Evolutionary conservation across 345 rosid species (phyloP), one percentile per base, ranked within the genome.

Genomic region (Brassica incana): DNA sequence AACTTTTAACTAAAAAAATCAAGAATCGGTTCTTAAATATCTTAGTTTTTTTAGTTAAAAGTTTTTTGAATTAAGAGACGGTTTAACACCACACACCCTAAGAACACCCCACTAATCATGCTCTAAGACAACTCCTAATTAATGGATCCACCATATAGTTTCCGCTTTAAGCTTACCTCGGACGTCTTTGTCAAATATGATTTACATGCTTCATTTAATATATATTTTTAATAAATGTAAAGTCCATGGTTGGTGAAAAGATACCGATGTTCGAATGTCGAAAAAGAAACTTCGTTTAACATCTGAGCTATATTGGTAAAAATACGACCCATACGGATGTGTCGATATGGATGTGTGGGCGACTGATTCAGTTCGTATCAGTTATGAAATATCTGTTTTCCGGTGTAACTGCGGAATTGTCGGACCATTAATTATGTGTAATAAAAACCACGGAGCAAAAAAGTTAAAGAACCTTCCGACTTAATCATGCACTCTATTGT

Each of bases 241-340:
- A 18, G 25, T 32, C 68, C 43, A 35, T 62, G 25, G 71, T 76
- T 76, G 72, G 78, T 81, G 75, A 69, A 71, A 58, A 36, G 50
- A 75, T 56, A 43, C 45, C 48, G 5, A 59, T 79, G 52, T 43
- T 67, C 10, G 35, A 32, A 67, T 48, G 63, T 65, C 33, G 23
- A 59, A 61, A 70, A 25, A 3, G 14, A 43, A 20, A n/a, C 48
- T 6, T 23, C 58, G 78, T 14, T 64, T 40, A 3, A 60, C 63
- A 70, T 77, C 11, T 20, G 78, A 75, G 25, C 56, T 35, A 36
- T 25, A 43, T 20, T 16, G 18, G 59, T 43, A 30, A 77, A 61
- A 11, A 18, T 61, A 45, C 60, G 40, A 56, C 25, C 5, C 18
- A 50, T 18, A 32, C 38, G 11, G 3, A 61, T 69, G 54, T 30